Evolutionary conservation across 2,329 filamentous ascomycete species (phyloP), one percentile per base, ranked within the genome.

Genomic region (Botrytis deweyae): DNA sequence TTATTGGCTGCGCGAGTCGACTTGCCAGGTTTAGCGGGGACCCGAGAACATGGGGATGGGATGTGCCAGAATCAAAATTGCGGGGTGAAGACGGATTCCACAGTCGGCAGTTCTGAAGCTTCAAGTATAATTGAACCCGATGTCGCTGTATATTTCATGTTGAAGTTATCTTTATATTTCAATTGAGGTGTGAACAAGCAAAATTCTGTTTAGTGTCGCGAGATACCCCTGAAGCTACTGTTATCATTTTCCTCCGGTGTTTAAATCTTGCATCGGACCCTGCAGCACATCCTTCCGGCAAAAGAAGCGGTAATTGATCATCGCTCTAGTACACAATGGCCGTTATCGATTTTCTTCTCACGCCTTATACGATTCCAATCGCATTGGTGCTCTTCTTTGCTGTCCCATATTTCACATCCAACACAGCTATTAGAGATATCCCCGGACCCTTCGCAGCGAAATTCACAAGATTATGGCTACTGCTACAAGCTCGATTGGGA

Each of bases 391-490:
- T 82, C 66, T 81, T 78, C 76, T 82, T 76, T 72, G 70, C 80
- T 38, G 72, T 81, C 5, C 81, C 80, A 46, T 82, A 82, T 69
- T 75, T 81, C 70, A 80, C 79, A 22, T 77, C 79, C 18, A 79
- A 81, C 55, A 75, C 75, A 16, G 70, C 67, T 7, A 61, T 82
- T 4, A 73, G 81, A 66, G 82, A 83, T 70, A 84, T 89, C 9
- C 87, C 88, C 1, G 82, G 83, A 8, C 87, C 87, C 1, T 83
- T 85, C n/a, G 80, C 84, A 0, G 90, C 90, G 4, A 85, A 86
- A 22, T 93, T 95, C 81, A 89, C 90, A 44, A 94, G 94, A 78
- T 83, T 97, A 42, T 98, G 95, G 95, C 87, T 97, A 36, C 82
- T 97, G 68, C 84, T 85, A 14, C 87, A 90, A 20, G 85, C 85